Base-by-base conservation (phyloP, 169 alveolate genomes). In the Amoebophrya sp. region DNA sequence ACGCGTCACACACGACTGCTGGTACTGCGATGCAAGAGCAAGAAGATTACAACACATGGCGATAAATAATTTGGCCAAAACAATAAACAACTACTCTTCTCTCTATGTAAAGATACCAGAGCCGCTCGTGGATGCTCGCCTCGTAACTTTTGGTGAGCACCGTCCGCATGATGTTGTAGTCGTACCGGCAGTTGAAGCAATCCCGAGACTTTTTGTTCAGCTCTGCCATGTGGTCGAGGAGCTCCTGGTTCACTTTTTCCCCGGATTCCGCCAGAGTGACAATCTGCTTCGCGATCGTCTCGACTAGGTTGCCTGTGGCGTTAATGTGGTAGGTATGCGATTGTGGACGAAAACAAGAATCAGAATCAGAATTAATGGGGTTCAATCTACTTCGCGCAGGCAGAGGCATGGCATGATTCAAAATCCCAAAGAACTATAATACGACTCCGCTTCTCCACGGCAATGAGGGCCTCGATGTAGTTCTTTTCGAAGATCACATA, bases 391-490 rank as follows among this genome's bases (percentile, higher is more conserved):
- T n/a, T n/a, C n/a, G n/a, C n/a, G n/a, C n/a, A n/a, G n/a, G n/a
- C n/a, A n/a, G n/a, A n/a, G n/a, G n/a, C n/a, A n/a, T n/a, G n/a
- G n/a, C n/a, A n/a, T n/a, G n/a, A n/a, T n/a, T n/a, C n/a, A n/a
- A n/a, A n/a, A n/a, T n/a, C n/a, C n/a, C n/a, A n/a, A 18, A 66
- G 18, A 25, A 66, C 1, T 12, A 3, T 12, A 66, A 25, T 66
- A 66, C 83, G 83, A n/a, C 83, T 66, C 83, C 35, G 83, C 35
- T 66, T 66, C 83, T 66, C 83, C 35, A 66, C 83, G 29, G 12
- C 83, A 25, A 66, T 66, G 83, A 66, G 83, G 7, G 83, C 83
- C 83, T 66, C 83, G 35, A 66, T 66, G 83, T 66, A 66, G 32
- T 66, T 66, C 83, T 66, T 66, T 25, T 66, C 83, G 83, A 66